These are phyloP conservation scores for Aegilops longissima DNA, from an alignment of 176 grass and related monocot genomes.

Conservation along the genomic window DNA sequence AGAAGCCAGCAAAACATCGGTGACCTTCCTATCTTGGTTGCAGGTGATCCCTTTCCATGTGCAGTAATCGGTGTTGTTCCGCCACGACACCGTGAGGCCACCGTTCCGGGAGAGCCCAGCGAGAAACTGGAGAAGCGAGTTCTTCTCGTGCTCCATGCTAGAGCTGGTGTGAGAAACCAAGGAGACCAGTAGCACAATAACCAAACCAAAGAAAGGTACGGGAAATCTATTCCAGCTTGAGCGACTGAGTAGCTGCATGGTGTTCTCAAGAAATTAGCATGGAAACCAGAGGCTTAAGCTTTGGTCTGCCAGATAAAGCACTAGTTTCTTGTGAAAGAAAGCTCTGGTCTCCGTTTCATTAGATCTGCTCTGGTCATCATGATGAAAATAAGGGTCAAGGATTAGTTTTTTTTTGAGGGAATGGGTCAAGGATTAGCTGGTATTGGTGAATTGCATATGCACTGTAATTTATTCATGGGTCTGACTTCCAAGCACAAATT, in stretches of 20 bases:
- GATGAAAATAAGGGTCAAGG: background rate
- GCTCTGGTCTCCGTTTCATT: background rate
- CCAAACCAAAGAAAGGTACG: background rate
- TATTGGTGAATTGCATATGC: background rate
- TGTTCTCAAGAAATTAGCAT: background rate
- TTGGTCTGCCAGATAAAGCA: background rate
- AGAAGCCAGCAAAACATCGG: conserved; percentile 20
- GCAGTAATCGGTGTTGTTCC: conserved; percentile 25
- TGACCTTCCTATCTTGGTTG: background rate
- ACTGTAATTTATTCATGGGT: background rate
- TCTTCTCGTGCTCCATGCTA: conserved; percentile 26
- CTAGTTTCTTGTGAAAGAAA: background rate
- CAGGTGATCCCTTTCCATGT: conserved; percentile 49
- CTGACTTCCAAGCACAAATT: background rate
- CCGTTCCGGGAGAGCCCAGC: background rate
- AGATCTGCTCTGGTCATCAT: background rate
- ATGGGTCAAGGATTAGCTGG: background rate
- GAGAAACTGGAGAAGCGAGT: conserved; percentile 31
- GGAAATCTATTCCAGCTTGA: background rate
- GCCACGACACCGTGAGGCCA: conserved; percentile 3
- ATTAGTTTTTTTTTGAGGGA: background rate
- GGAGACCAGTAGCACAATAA: background rate
- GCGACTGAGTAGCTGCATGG: background rate
- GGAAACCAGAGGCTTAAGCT: background rate
- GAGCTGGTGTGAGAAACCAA: background rate